Conservation (phyloP, 768 basidiomycete genomes). For the Phylloporus sp. region DNA sequence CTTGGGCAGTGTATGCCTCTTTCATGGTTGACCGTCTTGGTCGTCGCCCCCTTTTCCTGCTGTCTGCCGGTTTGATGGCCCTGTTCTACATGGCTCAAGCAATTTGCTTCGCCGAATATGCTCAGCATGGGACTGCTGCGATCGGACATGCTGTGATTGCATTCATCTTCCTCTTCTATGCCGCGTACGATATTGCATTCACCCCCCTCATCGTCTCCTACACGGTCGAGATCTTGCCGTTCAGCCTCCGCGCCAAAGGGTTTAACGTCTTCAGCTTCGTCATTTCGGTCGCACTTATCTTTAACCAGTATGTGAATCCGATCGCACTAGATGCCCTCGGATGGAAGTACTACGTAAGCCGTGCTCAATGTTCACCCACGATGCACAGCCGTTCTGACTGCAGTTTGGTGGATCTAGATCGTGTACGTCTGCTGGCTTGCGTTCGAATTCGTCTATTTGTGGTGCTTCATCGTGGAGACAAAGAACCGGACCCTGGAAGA, state of each 20-base stretch:
- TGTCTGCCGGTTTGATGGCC: constrained; percentile 21
- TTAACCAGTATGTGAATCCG: constrained; percentile 38
- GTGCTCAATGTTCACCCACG: neutral
- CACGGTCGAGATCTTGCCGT: constrained; percentile 39
- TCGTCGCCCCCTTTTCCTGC: constrained; percentile 45
- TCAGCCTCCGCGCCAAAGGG: constrained; percentile 36
- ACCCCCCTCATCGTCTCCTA: constrained; percentile 39
- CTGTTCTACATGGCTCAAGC: constrained; percentile 48
- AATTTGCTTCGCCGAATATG: constrained; percentile 55
- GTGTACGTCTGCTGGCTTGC: constrained; percentile 36
- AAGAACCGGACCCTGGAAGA: constrained; percentile 20
- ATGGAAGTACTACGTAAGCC: constrained; percentile 42
- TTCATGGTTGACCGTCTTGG: constrained; percentile 46
- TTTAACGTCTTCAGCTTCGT: constrained; percentile 35
- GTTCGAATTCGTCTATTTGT: constrained; percentile 36
- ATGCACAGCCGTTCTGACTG: no score
- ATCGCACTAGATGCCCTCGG: constrained; percentile 29
- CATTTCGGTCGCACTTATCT: constrained; percentile 35
- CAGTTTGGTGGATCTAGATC: constrained; percentile 16
- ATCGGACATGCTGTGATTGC: constrained; percentile 72
- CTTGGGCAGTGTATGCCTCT: constrained; percentile 44
- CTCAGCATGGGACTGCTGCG: constrained; percentile 33
- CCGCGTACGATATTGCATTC: constrained; percentile 52
- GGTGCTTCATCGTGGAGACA: constrained; percentile 33
- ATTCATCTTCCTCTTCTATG: constrained; percentile 81